Base-by-base conservation (phyloP, 805 yeast species). In the Teunomyces kruisii region DNA sequence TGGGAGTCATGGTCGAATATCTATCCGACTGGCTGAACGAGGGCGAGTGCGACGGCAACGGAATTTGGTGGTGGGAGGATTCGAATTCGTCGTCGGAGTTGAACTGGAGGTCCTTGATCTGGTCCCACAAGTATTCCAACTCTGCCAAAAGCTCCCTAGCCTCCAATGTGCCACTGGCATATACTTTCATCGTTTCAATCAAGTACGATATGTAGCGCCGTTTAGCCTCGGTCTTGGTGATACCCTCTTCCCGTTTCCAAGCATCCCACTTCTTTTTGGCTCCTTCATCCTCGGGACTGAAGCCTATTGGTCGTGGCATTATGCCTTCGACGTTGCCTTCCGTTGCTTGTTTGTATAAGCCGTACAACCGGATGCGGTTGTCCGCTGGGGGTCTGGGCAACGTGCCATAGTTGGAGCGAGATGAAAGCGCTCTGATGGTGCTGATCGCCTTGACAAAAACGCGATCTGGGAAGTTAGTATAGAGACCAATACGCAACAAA, bases 271-370 rank as follows among this genome's bases (percentile, higher is more conserved):
- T 88, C 53, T 81, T 76, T 57, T 79, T 78, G 8, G 84, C 85
- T 3, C 83, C 83, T 51, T 77, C 84, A 55, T 81, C 88, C 51
- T 83, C 88, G 7, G 78, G 70, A 1, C 78, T 63, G 33, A 61
- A 63, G 4, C 90, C 91, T 1, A 64, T 62, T 0, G 92, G 92
- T 39, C 89, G 67, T 2, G 77, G 75, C 80, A 86, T 76, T 33
- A 84, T 72, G 2, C 84, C 84, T 39, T 76, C 78, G 7, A 86
- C 89, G 60, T 88, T 81, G 6, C 96, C 96, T 63, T 87, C 92
- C 4, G 95, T 88, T 1, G 96, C 91, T 59, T 88, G 96, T 56
- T 88, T 89, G 66, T 88, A 88, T 41, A 88, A 73, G 0, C 96
- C 96, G 61, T 88, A 88, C 3, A 88, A 72, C 51, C 74, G 75